These are phyloP conservation scores for Exophiala oligosperma DNA, from an alignment of 2,329 filamentous ascomycete species.

Conservation along the genomic window DNA sequence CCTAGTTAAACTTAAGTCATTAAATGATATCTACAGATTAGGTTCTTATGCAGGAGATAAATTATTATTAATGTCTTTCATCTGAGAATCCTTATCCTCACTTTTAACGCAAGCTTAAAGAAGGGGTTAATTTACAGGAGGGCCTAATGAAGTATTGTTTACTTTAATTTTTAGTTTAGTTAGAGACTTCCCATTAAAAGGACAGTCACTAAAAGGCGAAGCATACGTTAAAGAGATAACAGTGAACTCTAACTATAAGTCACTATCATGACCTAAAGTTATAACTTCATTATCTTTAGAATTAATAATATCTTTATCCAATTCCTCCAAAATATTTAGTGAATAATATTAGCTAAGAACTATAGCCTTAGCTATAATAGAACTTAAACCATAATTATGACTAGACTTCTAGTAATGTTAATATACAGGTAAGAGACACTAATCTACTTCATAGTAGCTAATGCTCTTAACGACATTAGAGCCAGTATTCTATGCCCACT, in stretches of 20 bases:
- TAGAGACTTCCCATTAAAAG: not conserved
- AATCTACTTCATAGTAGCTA: conserved; percentile 4
- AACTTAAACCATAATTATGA: not conserved
- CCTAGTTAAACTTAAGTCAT: not conserved
- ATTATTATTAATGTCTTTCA: not conserved
- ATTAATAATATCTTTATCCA: conserved; percentile 2
- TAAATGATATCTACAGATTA: not conserved
- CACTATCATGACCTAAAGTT: not conserved
- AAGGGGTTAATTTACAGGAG: not conserved
- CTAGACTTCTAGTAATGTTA: not conserved
- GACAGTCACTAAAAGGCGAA: not conserved
- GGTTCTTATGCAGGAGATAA: not conserved
- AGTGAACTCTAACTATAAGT: not conserved
- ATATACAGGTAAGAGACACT: conserved; percentile 4
- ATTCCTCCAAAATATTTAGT: not conserved
- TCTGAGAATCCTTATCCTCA: not conserved
- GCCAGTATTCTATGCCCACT: conserved; percentile 1
- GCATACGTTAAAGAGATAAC: not conserved
- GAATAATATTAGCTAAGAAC: not conserved
- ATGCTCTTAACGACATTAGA: conserved; percentile 3
- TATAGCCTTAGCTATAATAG: not conserved
- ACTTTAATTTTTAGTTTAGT: not conserved
- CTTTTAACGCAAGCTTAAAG: not conserved
- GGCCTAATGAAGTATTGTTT: not conserved
- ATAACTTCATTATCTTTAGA: not conserved